Conservation (phyloP, 345 rosid genomes). For the Psidium guajava region DNA sequence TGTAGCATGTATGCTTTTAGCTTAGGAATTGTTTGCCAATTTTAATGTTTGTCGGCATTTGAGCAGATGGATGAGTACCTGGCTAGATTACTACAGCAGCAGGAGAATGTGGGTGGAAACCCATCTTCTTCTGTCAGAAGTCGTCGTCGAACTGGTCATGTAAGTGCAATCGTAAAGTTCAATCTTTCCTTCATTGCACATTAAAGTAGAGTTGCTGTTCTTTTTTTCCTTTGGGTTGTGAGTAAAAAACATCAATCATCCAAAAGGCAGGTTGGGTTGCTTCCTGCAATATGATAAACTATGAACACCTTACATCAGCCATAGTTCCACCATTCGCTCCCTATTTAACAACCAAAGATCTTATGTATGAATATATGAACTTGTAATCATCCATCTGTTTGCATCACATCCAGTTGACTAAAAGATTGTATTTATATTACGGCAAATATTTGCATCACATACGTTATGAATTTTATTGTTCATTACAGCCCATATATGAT, state of each 20-base stretch:
- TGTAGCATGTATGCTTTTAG: neutral
- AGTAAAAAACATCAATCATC: neutral
- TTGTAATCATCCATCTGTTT: neutral
- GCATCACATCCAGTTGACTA: neutral
- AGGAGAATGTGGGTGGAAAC: conserved; percentile 26
- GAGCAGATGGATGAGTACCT: conserved; percentile 53
- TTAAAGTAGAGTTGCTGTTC: neutral
- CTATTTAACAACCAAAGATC: neutral
- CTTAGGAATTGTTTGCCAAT: neutral
- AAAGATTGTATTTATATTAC: neutral
- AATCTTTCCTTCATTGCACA: neutral
- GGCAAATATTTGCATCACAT: too few species aligned
- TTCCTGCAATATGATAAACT: neutral
- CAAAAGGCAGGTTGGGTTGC: neutral
- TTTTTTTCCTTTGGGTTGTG: neutral
- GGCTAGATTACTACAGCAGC: conserved; percentile 55
- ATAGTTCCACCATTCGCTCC: neutral
- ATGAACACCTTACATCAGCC: neutral
- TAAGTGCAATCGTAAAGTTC: conserved; percentile 15
- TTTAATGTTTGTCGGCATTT: conserved; percentile 1
- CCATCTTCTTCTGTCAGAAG: conserved; percentile 19
- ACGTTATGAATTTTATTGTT: neutral
- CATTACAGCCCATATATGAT: neutral
- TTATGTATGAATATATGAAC: neutral
- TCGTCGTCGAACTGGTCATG: conserved; percentile 18